A percentile compares a stretch with the other conserved stretches of the same genome.
Evolutionary conservation across 148 eudicot species (phyloP).

Genomic region (Rhododendron ferrugineum): DNA sequence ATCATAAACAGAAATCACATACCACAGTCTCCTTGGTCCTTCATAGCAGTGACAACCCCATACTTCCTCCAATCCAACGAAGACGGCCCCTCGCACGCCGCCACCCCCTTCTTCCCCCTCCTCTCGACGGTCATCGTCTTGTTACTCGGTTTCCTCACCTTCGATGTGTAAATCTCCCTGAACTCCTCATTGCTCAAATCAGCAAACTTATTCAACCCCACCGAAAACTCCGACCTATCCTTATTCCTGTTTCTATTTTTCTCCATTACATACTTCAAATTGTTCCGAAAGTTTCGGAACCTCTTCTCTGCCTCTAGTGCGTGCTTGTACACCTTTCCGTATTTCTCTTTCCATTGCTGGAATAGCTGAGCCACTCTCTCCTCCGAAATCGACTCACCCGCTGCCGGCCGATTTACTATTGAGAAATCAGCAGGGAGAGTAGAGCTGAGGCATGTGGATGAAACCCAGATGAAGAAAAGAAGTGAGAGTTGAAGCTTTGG

Average conservation of each 20-base stretch:
- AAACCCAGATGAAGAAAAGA: conserved; percentile 17
- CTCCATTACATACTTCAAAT: conserved; percentile 37
- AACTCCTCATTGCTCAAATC: conserved; percentile 71
- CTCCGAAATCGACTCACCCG: conserved; percentile 20
- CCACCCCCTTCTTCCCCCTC: neutral
- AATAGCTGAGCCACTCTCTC: conserved; percentile 38
- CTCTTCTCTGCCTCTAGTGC: conserved; percentile 33
- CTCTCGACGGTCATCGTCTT: conserved; percentile 8
- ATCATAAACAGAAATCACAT: neutral
- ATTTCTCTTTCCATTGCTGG: conserved; percentile 44
- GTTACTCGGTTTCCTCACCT: conserved; percentile 18
- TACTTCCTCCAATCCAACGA: conserved; percentile 60
- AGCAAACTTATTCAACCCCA: conserved; percentile 67
- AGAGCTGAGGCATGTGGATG: conserved; percentile 21
- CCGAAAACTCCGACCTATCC: conserved; percentile 19
- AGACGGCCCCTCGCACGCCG: conserved; percentile 42
- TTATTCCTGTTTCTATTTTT: conserved; percentile 23
- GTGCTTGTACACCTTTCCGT: conserved; percentile 29
- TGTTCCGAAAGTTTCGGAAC: conserved; percentile 39
- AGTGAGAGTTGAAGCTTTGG: conserved; percentile 18
- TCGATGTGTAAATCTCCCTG: conserved; percentile 25
- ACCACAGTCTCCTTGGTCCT: conserved; percentile 60
- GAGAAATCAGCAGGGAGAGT: conserved; percentile 35
- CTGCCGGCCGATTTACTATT: conserved; percentile 20
- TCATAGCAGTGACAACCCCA: conserved; percentile 41